Base-by-base conservation (phyloP, 805 yeast genomes). In the Starmerella cellae region DNA sequence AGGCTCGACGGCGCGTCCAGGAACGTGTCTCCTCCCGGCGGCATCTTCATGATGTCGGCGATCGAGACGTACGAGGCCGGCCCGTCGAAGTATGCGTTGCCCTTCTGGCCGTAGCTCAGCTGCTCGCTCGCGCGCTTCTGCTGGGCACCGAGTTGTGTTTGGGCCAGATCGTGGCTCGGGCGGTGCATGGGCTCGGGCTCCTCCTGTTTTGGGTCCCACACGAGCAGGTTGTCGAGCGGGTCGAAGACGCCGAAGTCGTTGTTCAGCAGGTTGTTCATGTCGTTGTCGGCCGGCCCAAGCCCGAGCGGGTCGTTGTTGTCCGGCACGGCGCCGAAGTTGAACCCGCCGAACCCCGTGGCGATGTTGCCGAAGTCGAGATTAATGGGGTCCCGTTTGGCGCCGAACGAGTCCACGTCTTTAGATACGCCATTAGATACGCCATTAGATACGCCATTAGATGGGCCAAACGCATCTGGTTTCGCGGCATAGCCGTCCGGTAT, bases 221-320 rank as follows among this genome's bases (percentile, higher is more conserved):
- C 45, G 4, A 51, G 48, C 43, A 51, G 24, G 20, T 46, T 54
- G 16, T 60, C 64, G 19, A 61, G 48, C 14, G 65, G 63, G 40
- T 59, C 66, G 36, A 63, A 58, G 50, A 59, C 45, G 38, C 58
- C 58, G 46, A 56, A 60, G 27, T 60, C 63, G 19, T 54, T 54
- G 30, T 55, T 55, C 13, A 54, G 38, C 19, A 63, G 50, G 39
- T 58, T 63, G 10, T 61, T 56, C 29, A 62, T 42, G 18, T 52
- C 45, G 31, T 27, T 17, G n/a, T 31, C 21, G 18, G 40, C 26
- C 3, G 39, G 26, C n/a, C n/a, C n/a, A 19, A 35, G 18, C 17
- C 20, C 16, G 21, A 17, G n/a, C 23, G 11, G n/a, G 31, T 23
- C 41, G 30, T 20, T 13, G 14, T 19, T 22, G 27, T 22, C 22